Base-by-base conservation (phyloP, 139 green algal species). In the Desmodesmus armatus region DNA sequence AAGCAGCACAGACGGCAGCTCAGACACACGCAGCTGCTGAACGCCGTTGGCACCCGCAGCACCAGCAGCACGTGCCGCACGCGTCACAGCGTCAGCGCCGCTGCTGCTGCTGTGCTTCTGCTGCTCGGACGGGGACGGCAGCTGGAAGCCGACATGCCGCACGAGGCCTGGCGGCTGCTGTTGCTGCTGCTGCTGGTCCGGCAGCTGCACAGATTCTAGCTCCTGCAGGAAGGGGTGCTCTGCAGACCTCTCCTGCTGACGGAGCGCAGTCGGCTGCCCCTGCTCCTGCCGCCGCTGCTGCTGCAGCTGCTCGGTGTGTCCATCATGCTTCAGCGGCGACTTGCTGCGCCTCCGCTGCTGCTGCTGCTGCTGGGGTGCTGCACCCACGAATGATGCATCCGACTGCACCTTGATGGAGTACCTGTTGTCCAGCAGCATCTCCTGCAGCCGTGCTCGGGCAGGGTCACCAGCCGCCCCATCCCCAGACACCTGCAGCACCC, bases 381-480 rank as follows among this genome's bases (percentile, higher is more conserved):
- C 67, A 21, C 44, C 62, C n/a, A 25, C 29, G 27, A 73, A 82
- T 31, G 76, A 55, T 2, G 37, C 55, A 17, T 82, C 53, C 9
- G 76, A 82, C 23, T 55, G 62, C 35, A 82, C 37, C 29, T 51
- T 55, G 4, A 86, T 21, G 0, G 80, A 86, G 23, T 74, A 86
- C 27, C 53, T 72, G 27, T 76, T 84, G 44, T 82, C 83, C 60
- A 83, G 74, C 43, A 88, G 65, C 65, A 88, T 62, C 13, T 84
- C 65, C 51, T 86, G 49, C 55, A 82, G 44, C 15, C 39, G 19
- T 6, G 25, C 49, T 7, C 62, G 65, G 27, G 78, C 62, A 63
- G 62, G 78, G 47, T 75, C 62, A 11, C 58, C 78, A 13, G 63
- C 78, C 25, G 62, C 78, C 25, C 81, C 51, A 17, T 81, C 67